Conservation (phyloP, 2,329 filamentous ascomycete species). For the Cadophora luteo-olivacea region DNA sequence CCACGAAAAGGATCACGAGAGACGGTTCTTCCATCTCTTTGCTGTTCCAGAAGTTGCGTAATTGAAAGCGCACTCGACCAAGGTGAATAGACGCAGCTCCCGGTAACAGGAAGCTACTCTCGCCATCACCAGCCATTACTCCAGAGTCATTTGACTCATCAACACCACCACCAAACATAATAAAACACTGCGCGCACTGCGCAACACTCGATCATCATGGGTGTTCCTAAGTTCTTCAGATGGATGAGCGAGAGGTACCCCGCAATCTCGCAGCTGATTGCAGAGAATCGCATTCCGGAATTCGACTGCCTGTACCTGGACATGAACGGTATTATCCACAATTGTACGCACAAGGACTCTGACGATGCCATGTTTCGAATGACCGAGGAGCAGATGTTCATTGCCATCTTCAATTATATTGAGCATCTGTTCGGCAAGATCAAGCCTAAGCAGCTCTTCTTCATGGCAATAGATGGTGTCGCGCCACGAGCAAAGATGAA, state of each 20-base stretch:
- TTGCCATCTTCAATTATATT: constrained; percentile 99
- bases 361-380: constrained; percentile 91
- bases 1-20: constrained; percentile 21
- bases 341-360: constrained; percentile 97
- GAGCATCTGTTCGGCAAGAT: constrained; percentile 99
- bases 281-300: constrained; percentile 98
- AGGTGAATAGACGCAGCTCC: constrained; percentile 29
- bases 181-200: constrained; percentile 31
- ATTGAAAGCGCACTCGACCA: constrained; percentile 24
- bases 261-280: constrained; percentile 96
- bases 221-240: constrained; percentile 66
- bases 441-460: constrained; percentile 97
- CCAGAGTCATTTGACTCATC: constrained; percentile 21
- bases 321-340: constrained; percentile 99
- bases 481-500: constrained; percentile 99
- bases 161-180: constrained; percentile 20
- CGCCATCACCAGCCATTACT: constrained; percentile 26
- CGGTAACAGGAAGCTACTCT: constrained; percentile 41
- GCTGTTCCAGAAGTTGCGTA: constrained; percentile 9
- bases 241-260: constrained; percentile 99
- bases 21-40: constrained; percentile 14
- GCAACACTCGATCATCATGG: constrained; percentile 37
- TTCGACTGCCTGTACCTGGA: constrained; percentile 97
- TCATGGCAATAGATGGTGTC: constrained; percentile 99
- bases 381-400: constrained; percentile 99